phyloP scores from a whole-genome alignment of 805 yeast genomes.

The Candida hungchunana region DNA sequence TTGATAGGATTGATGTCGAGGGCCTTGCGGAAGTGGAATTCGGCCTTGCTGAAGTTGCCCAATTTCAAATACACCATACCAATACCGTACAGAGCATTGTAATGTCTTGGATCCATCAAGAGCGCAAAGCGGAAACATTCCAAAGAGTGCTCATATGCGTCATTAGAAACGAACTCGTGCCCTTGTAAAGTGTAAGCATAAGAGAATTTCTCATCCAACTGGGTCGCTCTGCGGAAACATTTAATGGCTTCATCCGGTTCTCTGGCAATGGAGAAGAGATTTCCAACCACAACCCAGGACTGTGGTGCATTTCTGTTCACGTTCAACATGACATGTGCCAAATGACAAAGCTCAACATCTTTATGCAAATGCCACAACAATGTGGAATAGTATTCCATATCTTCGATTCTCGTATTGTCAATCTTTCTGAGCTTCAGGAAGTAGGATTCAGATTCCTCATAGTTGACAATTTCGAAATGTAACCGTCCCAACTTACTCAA shows the following conservation, averaged over 20 bases:
- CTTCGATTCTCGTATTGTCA: conserved; percentile 77
- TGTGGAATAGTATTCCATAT: conserved; percentile 90
- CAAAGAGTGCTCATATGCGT: conserved; percentile 85
- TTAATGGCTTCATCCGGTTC: conserved; percentile 89
- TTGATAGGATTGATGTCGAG: conserved; percentile 86
- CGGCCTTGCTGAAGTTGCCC: conserved; percentile 82
- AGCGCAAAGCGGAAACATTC: conserved; percentile 79
- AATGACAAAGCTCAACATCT: conserved; percentile 70
- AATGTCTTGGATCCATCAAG: conserved; percentile 73
- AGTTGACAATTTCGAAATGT: conserved; percentile 84
- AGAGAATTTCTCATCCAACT: conserved; percentile 63
- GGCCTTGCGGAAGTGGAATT: conserved; percentile 83
- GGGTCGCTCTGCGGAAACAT: conserved; percentile 77
- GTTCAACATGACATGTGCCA: conserved; percentile 77
- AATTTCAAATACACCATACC: conserved; percentile 89
- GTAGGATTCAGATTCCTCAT: conserved; percentile 64
- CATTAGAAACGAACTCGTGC: conserved; percentile 84
- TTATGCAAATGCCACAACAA: conserved; percentile 88
- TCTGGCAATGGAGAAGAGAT: conserved; percentile 73
- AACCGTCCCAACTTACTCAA: conserved; percentile 73
- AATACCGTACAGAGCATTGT: conserved; percentile 92
- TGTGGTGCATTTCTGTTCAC: conserved; percentile 64
- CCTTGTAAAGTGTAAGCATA: conserved; percentile 93
- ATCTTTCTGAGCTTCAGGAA: conserved; percentile 58
- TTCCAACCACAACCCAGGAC: conserved; percentile 92